Percentiles rank a stretch among this genome's conserved stretches.
Evolutionary conservation across 179 eudicot species (phyloP).

Genomic region (Beta lomatogona): DNA sequence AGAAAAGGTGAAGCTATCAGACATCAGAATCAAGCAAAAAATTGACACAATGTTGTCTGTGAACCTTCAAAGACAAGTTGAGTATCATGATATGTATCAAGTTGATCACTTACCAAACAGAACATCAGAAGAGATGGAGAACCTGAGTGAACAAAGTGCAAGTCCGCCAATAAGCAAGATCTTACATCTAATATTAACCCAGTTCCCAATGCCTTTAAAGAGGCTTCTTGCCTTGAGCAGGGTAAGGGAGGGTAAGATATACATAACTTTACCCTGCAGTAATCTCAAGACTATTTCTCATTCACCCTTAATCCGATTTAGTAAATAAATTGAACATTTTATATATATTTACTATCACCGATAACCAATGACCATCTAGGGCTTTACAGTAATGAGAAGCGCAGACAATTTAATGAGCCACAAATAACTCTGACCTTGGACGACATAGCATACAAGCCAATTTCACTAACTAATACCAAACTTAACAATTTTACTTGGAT

Average conservation of each 20-base stretch:
- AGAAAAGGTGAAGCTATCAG: not conserved
- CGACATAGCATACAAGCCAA: too few species aligned
- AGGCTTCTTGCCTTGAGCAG: not conserved
- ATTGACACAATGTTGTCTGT: not conserved
- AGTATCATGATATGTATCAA: conserved; percentile 8
- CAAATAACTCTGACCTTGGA: too few species aligned
- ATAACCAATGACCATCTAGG: not conserved
- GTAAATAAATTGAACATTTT: too few species aligned
- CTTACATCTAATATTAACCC: not conserved
- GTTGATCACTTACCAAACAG: conserved; percentile 5
- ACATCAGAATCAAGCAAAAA: not conserved
- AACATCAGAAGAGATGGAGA: not conserved
- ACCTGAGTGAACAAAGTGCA: not conserved
- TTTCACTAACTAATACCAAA: too few species aligned
- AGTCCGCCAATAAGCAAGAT: conserved; percentile 3
- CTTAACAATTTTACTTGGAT: not conserved
- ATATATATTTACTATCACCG: not conserved
- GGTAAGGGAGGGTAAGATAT: conserved; percentile 4
- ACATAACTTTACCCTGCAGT: too few species aligned
- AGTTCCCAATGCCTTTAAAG: not conserved
- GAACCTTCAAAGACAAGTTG: not conserved
- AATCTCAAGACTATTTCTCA: conserved; percentile 4
- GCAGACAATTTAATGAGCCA: not conserved
- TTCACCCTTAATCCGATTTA: not conserved
- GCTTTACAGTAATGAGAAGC: not conserved